Evolutionary conservation across 2,329 filamentous ascomycete species (phyloP).

Genomic region (Celoporthe dispersa): DNA sequence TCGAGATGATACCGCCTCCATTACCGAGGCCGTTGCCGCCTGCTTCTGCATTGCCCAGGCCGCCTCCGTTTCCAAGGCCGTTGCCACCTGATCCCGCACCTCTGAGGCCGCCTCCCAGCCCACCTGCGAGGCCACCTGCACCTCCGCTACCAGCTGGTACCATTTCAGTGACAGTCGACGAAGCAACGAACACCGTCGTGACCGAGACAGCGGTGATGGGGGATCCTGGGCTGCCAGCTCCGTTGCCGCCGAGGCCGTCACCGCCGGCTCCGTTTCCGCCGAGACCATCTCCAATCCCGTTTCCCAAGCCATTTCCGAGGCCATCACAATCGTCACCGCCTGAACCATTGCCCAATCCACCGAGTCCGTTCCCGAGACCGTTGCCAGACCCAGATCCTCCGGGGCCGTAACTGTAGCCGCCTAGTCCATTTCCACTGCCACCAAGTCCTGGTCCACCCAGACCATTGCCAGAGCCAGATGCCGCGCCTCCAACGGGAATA

Average conservation of each 20-base stretch:
- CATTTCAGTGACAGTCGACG: conserved; percentile 14
- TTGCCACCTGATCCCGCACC: conserved; percentile 15
- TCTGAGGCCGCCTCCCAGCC: conserved; percentile 15
- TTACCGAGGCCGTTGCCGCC: conserved; percentile 16
- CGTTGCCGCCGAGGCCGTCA: conserved; percentile 17
- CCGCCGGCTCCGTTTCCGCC: conserved; percentile 13
- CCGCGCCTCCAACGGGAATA: conserved; percentile 18
- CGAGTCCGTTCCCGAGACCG: conserved; percentile 15
- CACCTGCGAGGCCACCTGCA: conserved; percentile 6
- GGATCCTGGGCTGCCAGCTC: conserved; percentile 2
- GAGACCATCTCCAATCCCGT: conserved; percentile 9
- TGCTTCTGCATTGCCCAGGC: conserved; percentile 14
- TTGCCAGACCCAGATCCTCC: conserved; percentile 5
- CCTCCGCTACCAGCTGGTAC: conserved; percentile 7
- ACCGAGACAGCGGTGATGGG: conserved; percentile 11
- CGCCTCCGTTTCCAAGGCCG: conserved; percentile 17
- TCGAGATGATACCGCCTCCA: conserved; percentile 26
- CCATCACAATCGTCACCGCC: conserved; percentile 6
- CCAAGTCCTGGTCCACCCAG: conserved; percentile 12
- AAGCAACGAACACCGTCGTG: conserved; percentile 16
- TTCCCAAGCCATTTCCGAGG: conserved; percentile 11
- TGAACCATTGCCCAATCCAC: neutral
- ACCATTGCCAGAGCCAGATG: conserved; percentile 19
- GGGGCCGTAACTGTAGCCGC: conserved; percentile 3
- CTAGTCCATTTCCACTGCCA: conserved; percentile 1